phyloP scores from a whole-genome alignment of 768 basidiomycete species.

The Dentipellis fragilis region DNA sequence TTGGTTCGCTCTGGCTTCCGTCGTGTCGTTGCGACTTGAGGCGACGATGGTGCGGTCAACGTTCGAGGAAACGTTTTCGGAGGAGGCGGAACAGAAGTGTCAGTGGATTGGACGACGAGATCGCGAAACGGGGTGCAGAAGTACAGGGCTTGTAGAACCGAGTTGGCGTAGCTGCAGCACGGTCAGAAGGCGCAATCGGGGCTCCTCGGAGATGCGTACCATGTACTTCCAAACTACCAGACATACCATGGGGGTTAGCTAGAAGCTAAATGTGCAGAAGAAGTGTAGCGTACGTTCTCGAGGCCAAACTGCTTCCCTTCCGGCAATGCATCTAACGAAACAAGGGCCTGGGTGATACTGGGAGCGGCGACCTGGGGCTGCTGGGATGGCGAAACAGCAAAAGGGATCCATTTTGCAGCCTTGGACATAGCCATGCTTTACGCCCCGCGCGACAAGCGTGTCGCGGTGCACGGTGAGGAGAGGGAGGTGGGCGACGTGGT shows the following conservation, averaged over 20 bases:
- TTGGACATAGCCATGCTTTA: conserved; percentile 11
- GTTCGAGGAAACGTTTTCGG: conserved; percentile 19
- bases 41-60: conserved; percentile 21
- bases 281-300: conserved; percentile 70
- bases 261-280: conserved; percentile 2
- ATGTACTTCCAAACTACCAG: conserved; percentile 88
- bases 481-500: not conserved
- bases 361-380: conserved; percentile 1
- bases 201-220: conserved; percentile 36
- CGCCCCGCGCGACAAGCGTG: not conserved
- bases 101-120: conserved; percentile 65
- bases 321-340: conserved; percentile 33
- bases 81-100: conserved; percentile 35
- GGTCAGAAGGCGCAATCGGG: not conserved
- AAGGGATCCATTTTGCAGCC: conserved; percentile 13
- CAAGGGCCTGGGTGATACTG: not conserved
- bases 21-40: conserved; percentile 29
- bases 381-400: conserved; percentile 6
- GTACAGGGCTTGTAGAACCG: conserved; percentile 95
- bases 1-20: conserved; percentile 50
- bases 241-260: not conserved
- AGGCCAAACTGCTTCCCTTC: conserved; percentile 90
- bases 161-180: conserved; percentile 84
- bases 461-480: not conserved
- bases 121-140: conserved; percentile 91